A percentile compares a stretch with the other conserved stretches of the same genome.
phyloP scores from a whole-genome alignment of 441 rosid genomes.

The Pelargonium exstipulatum region DNA sequence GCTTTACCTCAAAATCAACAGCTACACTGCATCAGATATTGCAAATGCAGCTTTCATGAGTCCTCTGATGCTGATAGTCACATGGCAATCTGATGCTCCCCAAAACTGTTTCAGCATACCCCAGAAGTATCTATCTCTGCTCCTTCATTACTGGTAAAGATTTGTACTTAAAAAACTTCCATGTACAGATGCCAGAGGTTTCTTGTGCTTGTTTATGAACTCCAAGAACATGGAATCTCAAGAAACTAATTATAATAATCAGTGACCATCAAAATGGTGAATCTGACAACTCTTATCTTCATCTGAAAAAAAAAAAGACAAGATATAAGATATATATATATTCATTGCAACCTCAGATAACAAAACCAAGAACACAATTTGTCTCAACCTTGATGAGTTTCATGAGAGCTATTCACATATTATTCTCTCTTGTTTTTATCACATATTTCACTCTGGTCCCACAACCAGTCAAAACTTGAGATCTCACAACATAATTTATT shows the following conservation, averaged over 20 bases:
- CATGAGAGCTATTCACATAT: background rate
- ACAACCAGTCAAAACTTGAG: background rate
- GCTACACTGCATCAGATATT: background rate
- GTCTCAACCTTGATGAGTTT: background rate
- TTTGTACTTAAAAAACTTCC: constrained; percentile 1
- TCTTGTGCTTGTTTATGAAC: constrained; percentile 11
- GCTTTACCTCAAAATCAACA: background rate
- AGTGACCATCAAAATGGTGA: background rate
- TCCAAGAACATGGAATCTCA: constrained; percentile 20
- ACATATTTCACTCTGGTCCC: background rate
- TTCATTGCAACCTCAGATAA: background rate
- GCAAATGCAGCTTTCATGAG: background rate
- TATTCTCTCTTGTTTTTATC: background rate
- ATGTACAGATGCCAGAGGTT: constrained; percentile 15
- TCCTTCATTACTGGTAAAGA: background rate
- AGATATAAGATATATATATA: background rate
- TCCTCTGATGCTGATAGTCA: background rate
- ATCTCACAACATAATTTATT: background rate
- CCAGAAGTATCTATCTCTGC: constrained; percentile 11
- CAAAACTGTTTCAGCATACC: background rate
- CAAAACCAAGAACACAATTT: background rate
- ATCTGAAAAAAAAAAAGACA: background rate
- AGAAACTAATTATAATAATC: constrained; percentile 10
- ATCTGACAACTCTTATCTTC: background rate
- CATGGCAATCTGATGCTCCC: background rate